Evolutionary conservation across 805 yeast species (phyloP).

Genomic region (Ogataea wickerhamii): DNA sequence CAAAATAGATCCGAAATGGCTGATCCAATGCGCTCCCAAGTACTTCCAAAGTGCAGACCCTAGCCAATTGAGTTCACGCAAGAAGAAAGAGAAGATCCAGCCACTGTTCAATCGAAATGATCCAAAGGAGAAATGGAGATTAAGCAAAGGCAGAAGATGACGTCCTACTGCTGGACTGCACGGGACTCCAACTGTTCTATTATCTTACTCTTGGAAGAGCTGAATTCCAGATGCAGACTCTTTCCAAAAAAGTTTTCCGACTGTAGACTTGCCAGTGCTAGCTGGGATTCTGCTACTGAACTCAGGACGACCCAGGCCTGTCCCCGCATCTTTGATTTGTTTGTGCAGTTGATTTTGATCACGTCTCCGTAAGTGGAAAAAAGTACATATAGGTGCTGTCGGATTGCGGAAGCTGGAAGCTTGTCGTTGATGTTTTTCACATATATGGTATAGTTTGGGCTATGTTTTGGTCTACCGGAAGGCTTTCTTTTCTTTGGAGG

Average conservation of each 20-base stretch:
- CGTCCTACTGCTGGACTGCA: not conserved
- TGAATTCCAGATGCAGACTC: constrained; percentile 42
- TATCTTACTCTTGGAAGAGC: constrained; percentile 32
- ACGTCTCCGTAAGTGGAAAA: constrained; percentile 67
- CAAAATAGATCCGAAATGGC: constrained; percentile 78
- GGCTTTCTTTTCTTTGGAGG: constrained; percentile 3
- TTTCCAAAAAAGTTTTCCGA: constrained; percentile 52
- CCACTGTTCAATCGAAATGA: constrained; percentile 66
- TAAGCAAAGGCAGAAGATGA: constrained; percentile 43
- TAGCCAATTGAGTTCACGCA: constrained; percentile 43
- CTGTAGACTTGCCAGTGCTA: constrained; percentile 48
- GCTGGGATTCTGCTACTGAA: constrained; percentile 45
- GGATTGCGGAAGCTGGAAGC: constrained; percentile 40
- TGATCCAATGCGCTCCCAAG: constrained; percentile 64
- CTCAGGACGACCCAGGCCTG: constrained; percentile 63
- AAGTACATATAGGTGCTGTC: constrained; percentile 52
- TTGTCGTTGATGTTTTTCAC: constrained; percentile 58
- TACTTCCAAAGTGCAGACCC: constrained; percentile 66
- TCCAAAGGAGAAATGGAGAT: constrained; percentile 70
- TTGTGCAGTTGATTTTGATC: constrained; percentile 42
- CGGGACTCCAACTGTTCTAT: constrained; percentile 16
- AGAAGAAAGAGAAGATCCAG: constrained; percentile 61
- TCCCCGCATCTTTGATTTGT: constrained; percentile 49
- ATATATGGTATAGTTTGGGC: constrained; percentile 46
- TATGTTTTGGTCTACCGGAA: not conserved